phyloP scores from a whole-genome alignment of 192 early-diverging fungal genomes.

The Mortierella antarctica region DNA sequence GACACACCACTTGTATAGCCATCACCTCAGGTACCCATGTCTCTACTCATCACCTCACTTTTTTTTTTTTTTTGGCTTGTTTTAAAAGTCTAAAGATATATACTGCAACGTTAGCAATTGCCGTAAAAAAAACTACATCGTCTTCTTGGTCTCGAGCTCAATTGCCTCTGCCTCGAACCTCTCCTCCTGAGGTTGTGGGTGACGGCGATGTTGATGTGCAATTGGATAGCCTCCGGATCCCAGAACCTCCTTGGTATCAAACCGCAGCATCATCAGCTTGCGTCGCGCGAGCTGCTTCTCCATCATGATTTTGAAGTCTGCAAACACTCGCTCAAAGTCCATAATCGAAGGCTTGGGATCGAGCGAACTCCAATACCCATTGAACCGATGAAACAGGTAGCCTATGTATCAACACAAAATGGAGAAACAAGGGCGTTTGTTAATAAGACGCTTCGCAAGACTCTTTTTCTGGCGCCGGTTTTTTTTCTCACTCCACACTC shows the following conservation, averaged over 20 bases:
- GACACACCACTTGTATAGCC: too few relatives aligned
- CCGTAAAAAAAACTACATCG: conserved; percentile 2
- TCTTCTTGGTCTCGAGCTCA: conserved; percentile 31
- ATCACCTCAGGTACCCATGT: too few relatives aligned
- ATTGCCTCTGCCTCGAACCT: conserved; percentile 3
- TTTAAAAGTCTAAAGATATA: too few relatives aligned
- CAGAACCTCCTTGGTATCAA: conserved; percentile 36
- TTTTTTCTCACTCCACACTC: not conserved
- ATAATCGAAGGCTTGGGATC: conserved; percentile 70
- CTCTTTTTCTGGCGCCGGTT: too few relatives aligned
- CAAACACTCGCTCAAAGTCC: conserved; percentile 78
- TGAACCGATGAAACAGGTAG: conserved; percentile 74
- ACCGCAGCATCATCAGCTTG: conserved; percentile 49
- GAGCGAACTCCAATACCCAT: conserved; percentile 67
- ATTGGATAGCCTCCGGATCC: conserved; percentile 3
- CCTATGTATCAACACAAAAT: conserved; percentile 50
- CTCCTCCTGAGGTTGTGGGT: not conserved
- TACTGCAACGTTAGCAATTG: not conserved
- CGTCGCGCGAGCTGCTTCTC: conserved; percentile 59
- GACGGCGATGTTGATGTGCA: not conserved
- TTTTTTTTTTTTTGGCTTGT: too few relatives aligned
- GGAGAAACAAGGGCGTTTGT: not conserved
- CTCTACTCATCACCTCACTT: too few relatives aligned
- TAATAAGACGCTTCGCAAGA: not conserved
- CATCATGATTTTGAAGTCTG: conserved; percentile 64